Evolutionary conservation across 2,329 filamentous ascomycete genomes (phyloP), one percentile per base, ranked within the genome.

Genomic region (Monascus ruber): DNA sequence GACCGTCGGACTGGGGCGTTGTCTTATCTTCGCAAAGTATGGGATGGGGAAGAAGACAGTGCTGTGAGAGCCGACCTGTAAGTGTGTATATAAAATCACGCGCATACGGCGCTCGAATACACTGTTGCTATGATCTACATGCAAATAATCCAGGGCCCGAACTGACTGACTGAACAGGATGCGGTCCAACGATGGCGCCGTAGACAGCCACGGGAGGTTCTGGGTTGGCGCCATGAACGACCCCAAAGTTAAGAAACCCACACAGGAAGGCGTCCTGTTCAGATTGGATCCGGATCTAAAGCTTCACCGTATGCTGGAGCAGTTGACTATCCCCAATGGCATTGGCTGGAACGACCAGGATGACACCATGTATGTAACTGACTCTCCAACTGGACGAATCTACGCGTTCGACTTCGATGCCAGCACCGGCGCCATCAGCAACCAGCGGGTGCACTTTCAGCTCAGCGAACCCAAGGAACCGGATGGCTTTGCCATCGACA

Each of bases 201-300:
- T 85, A 37, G 87, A 94, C 55, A 79, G 78, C 25, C 73, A 79
- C 45, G 87, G 88, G 27, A 71, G 85, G 28, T 91, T 89, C 64
- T 94, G 85, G 83, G 71, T 87, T 5, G 85, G 86, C 5, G 76
- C 76, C 45, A 94, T 94, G 84, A 91, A 85, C 46, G 85, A 94
- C 54, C 81, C 85, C 40, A 68, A 79, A 52, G 67, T 76, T 34
- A 73, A 81, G 59, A 74, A 62, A 6, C 52, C 56, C 5, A 53
- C 49, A 40, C 46, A 62, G 38, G 63, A 63, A 82, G 87, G 85
- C 36, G 72, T 79, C 8, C 69, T 94, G 11, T 83, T 83, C 64
- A 73, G 82, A 42, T 80, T 94, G 52, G 73, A 81, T 55, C 68
- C 72, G 9, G 72, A 79, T 53, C 65, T 76, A 36, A 69, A 68